Conservation (phyloP, 208 protist genomes). For the Strigomonas culicis region DNA sequence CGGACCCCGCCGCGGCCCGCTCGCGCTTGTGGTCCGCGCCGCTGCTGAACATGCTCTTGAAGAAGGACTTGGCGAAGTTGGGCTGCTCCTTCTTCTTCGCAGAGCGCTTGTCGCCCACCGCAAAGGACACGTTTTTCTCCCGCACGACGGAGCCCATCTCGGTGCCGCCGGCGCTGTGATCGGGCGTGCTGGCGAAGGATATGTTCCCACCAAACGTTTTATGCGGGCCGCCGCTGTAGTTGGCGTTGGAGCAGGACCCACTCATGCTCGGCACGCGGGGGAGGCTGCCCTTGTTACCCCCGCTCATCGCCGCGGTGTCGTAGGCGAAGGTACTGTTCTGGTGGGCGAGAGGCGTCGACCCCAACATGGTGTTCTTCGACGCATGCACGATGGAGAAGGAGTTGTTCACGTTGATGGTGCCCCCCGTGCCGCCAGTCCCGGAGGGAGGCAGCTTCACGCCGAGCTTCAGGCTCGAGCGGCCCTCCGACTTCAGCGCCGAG, state of each 20-base stretch:
- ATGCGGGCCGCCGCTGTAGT: not conserved
- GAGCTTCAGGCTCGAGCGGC: not conserved
- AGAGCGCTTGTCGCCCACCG: not conserved
- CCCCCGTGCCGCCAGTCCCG: not conserved
- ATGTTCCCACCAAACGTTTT: not conserved
- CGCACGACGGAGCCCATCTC: not conserved
- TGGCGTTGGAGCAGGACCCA: not conserved
- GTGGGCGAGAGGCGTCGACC: not conserved
- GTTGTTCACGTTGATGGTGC: not conserved
- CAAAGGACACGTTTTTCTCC: not conserved
- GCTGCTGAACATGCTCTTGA: constrained; percentile 48
- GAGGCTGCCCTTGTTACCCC: not conserved
- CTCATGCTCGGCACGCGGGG: not conserved
- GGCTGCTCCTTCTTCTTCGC: constrained; percentile 1
- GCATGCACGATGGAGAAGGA: constrained; percentile 3
- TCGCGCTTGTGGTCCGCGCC: not conserved
- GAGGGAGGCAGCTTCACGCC: not conserved
- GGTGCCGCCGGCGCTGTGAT: not conserved
- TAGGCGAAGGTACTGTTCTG: not conserved
- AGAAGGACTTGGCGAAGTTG: constrained; percentile 52
- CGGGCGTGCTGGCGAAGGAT: not conserved
- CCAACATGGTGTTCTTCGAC: not conserved
- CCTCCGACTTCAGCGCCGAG: not conserved
- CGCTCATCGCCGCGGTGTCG: not conserved
- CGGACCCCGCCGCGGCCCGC: constrained; percentile 5